These are phyloP conservation scores for Croton laevigatus DNA, from an alignment of 441 rosid species.

Conservation along the genomic window DNA sequence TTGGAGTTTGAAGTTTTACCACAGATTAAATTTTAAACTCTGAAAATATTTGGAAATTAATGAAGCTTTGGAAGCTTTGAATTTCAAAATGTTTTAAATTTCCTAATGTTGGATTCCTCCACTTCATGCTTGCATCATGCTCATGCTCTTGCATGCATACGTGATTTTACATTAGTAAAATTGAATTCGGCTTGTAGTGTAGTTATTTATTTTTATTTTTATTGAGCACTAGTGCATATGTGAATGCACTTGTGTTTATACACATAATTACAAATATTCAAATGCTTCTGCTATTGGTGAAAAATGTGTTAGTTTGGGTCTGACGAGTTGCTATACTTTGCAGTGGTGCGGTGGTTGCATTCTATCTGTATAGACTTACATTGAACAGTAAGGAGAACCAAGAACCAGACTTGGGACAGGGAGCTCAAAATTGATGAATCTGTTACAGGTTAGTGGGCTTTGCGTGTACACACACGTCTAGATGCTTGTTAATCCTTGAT, in stretches of 20 bases:
- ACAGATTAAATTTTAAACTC: too few relatives aligned
- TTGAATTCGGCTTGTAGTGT: neutral
- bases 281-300: neutral
- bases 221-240: neutral
- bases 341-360: constrained; percentile 69
- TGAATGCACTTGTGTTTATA: neutral
- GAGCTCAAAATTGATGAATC: constrained; percentile 34
- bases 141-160: neutral
- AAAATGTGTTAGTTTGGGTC: neutral
- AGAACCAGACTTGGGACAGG: constrained; percentile 35
- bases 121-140: neutral
- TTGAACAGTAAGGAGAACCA: constrained; percentile 30
- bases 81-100: too few relatives aligned
- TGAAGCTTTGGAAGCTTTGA: too few relatives aligned
- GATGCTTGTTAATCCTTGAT: neutral
- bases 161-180: neutral
- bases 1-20: too few relatives aligned
- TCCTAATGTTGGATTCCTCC: neutral
- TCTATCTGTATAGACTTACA: constrained; percentile 56
- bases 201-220: neutral
- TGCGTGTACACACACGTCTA: neutral
- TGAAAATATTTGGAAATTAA: too few relatives aligned
- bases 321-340: constrained; percentile 21
- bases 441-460: constrained; percentile 22
- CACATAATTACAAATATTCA: neutral